Percentiles rank a stretch among this genome's conserved stretches.
Evolutionary conservation across 1,139 yeast species (phyloP).

Genomic region (Ashbya aceris): DNA sequence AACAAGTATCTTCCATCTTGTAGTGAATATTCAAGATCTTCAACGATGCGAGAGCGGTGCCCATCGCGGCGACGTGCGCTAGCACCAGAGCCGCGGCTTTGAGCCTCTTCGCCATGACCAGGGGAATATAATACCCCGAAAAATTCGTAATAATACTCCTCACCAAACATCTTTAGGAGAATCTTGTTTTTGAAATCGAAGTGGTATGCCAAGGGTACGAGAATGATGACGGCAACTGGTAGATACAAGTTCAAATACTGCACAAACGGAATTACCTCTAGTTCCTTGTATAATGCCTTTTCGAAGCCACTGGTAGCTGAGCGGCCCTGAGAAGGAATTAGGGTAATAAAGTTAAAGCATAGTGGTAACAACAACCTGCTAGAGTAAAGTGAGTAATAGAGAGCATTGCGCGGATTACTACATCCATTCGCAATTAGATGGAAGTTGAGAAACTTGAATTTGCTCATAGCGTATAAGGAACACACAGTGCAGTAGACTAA

Average conservation of each 20-base stretch:
- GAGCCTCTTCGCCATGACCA: background rate
- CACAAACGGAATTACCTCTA: slow-evolving; percentile 23
- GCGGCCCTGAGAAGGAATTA: slow-evolving; percentile 17
- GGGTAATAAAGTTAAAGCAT: slow-evolving; percentile 27
- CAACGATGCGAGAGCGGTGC: slow-evolving; percentile 17
- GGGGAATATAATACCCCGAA: slow-evolving; percentile 28
- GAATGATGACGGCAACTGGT: slow-evolving; percentile 22
- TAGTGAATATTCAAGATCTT: slow-evolving; percentile 27
- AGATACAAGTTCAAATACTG: slow-evolving; percentile 22
- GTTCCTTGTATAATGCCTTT: slow-evolving; percentile 20
- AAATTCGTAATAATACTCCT: slow-evolving; percentile 28
- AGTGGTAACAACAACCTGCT: slow-evolving; percentile 27
- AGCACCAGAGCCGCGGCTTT: slow-evolving; percentile 4
- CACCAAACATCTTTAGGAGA: slow-evolving; percentile 23
- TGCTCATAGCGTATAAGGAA: slow-evolving; percentile 28
- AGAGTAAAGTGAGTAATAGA: slow-evolving; percentile 27
- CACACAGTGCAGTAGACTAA: slow-evolving; percentile 23
- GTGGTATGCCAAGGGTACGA: slow-evolving; percentile 22
- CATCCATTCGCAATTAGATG: slow-evolving; percentile 28
- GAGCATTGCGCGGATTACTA: slow-evolving; percentile 27
- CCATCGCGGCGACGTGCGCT: slow-evolving; percentile 6
- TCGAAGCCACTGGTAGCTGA: slow-evolving; percentile 19
- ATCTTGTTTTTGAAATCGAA: slow-evolving; percentile 24
- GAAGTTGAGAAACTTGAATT: slow-evolving; percentile 26
- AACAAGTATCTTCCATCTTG: slow-evolving; percentile 29